Evolutionary conservation across 139 green algal genomes (phyloP).

Genomic region (Pleodorina starrii): DNA sequence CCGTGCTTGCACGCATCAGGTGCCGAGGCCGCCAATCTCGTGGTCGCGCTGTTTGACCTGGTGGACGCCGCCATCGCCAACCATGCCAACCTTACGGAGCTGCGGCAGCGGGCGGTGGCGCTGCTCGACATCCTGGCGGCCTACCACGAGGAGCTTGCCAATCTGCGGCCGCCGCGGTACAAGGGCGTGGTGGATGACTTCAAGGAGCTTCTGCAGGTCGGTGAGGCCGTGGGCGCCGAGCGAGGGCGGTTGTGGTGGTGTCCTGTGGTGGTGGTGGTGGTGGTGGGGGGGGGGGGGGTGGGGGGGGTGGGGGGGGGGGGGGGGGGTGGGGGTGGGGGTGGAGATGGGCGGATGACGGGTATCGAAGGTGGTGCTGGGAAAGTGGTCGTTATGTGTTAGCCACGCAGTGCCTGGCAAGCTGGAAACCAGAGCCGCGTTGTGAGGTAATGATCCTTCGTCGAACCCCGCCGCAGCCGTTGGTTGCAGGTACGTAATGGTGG

Average conservation of each 20-base stretch:
- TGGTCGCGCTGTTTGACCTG: background rate
- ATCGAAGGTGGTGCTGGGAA: no score
- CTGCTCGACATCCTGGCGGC: slow-evolving; percentile 15
- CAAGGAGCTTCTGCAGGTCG: slow-evolving; percentile 10
- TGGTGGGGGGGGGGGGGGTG: background rate
- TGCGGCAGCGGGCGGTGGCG: background rate
- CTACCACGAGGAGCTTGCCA: background rate
- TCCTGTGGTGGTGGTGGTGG: no score
- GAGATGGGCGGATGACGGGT: no score
- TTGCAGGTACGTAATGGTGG: no score
- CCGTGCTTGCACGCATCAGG: background rate
- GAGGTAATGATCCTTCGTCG: no score
- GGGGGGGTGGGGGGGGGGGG: background rate
- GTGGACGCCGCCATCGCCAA: slow-evolving; percentile 4
- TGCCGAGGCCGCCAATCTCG: background rate
- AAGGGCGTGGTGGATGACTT: slow-evolving; percentile 28
- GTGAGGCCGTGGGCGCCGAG: background rate
- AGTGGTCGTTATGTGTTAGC: no score
- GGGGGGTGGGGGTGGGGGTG: no score
- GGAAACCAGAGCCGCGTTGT: no score
- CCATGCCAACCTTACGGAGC: background rate
- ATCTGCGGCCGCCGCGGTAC: background rate
- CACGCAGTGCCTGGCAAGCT: no score
- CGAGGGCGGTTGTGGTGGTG: background rate
- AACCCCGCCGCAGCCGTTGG: no score